Evolutionary conservation across 495 filamentous ascomycete genomes (phyloP).

Genomic region (Neurospora sp.): DNA sequence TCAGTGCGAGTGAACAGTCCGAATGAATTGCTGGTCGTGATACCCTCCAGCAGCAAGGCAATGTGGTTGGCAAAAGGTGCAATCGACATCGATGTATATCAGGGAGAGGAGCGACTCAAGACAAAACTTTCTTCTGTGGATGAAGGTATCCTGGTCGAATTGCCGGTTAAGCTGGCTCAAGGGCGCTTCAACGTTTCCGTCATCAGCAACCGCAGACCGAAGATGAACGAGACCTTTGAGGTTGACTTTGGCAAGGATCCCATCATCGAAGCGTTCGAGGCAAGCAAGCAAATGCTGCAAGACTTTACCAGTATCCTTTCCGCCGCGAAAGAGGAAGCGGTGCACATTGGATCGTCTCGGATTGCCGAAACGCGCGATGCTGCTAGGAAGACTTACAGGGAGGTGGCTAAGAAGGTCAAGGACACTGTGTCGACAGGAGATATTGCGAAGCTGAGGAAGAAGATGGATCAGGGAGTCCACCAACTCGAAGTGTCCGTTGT

Average conservation of each 20-base stretch:
- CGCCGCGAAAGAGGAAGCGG: constrained; percentile 23
- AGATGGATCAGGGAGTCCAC: constrained; percentile 21
- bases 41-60: constrained; percentile 28
- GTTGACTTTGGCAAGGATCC: constrained; percentile 31
- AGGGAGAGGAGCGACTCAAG: constrained; percentile 27
- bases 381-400: constrained; percentile 21
- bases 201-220: constrained; percentile 32
- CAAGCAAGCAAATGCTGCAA: constrained; percentile 28
- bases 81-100: constrained; percentile 33
- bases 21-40: constrained; percentile 30
- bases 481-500: constrained; percentile 19
- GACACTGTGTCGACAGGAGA: constrained; percentile 10
- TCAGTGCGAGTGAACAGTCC: constrained; percentile 25
- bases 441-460: constrained; percentile 10
- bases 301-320: constrained; percentile 25
- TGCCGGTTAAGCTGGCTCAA: constrained; percentile 29
- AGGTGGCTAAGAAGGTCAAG: constrained; percentile 13
- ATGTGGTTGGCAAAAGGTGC: constrained; percentile 32
- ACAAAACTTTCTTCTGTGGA: constrained; percentile 32
- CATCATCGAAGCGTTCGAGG: constrained; percentile 26
- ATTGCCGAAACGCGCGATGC: constrained; percentile 24
- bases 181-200: constrained; percentile 34
- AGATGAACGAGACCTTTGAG: constrained; percentile 35
- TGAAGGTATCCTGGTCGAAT: constrained; percentile 35
- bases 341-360: constrained; percentile 9